Percentiles rank a stretch among this genome's conserved stretches.
Evolutionary conservation across 805 yeast genomes (phyloP).

Genomic region (Candida nitratophila): DNA sequence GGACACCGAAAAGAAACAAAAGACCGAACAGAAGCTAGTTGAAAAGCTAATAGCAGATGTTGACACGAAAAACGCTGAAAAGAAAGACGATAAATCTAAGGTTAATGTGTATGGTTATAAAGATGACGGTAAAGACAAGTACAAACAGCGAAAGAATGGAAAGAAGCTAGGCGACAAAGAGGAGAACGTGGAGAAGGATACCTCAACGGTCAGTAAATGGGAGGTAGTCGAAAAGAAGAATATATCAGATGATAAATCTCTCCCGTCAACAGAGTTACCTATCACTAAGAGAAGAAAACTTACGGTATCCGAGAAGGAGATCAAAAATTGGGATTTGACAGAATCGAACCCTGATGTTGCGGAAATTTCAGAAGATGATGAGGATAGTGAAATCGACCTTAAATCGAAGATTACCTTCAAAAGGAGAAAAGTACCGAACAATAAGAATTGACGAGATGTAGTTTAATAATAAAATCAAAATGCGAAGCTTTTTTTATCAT

Average conservation of each 20-base stretch:
- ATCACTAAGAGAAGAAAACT: constrained; percentile 5
- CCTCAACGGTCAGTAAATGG: background rate
- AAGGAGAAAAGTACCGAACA: constrained; percentile 6
- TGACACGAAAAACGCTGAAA: too few species aligned
- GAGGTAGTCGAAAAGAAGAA: background rate
- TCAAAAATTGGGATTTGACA: constrained; percentile 22
- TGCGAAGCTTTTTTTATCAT: background rate
- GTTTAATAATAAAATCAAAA: too few species aligned
- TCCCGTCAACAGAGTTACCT: background rate
- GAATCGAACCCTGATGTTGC: too few species aligned
- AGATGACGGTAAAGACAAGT: background rate
- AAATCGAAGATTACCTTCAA: constrained; percentile 9
- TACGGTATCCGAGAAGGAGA: constrained; percentile 16
- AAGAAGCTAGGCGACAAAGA: background rate
- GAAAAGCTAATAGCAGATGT: constrained; percentile 8
- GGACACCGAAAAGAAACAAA: constrained; percentile 14
- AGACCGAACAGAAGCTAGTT: constrained; percentile 9
- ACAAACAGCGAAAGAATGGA: constrained; percentile 2
- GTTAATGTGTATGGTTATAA: background rate
- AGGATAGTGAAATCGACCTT: constrained; percentile 1
- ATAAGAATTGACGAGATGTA: too few species aligned
- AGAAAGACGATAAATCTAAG: background rate
- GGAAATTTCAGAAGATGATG: constrained; percentile 7
- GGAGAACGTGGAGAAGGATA: background rate
- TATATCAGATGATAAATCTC: background rate